Percentiles rank a stretch among this genome's conserved stretches.
phyloP scores from a whole-genome alignment of 176 grass and related monocot genomes.

The Musa beccarii region DNA sequence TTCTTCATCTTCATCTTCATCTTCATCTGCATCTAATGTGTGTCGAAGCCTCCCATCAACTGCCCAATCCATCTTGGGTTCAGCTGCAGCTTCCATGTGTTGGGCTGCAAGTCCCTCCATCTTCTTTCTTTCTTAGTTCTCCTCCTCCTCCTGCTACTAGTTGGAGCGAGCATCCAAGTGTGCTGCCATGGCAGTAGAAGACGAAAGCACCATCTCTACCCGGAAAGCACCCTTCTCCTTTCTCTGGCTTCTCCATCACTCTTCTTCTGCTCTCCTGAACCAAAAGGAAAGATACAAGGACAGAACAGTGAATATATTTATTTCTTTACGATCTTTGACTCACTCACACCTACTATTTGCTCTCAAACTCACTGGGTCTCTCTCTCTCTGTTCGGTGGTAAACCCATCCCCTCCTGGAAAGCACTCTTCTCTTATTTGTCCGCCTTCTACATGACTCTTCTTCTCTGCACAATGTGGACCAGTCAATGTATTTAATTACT shows the following conservation, averaged over 20 bases:
- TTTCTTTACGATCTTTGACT: background rate
- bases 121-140: background rate
- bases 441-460: too few relatives aligned
- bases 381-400: background rate
- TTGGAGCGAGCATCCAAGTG: background rate
- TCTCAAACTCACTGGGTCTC: background rate
- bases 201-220: background rate
- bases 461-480: too few relatives aligned
- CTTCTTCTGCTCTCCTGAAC: background rate
- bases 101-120: background rate
- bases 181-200: background rate
- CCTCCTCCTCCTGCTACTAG: background rate
- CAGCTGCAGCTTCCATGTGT: background rate
- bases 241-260: background rate
- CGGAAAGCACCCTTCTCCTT: background rate
- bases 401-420: too few relatives aligned
- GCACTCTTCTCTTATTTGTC: too few relatives aligned
- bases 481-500: too few relatives aligned
- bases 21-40: too few relatives aligned
- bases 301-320: background rate
- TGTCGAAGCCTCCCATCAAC: background rate
- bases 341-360: background rate
- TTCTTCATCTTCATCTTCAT: too few relatives aligned
- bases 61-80: background rate
- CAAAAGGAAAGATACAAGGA: slow-evolving; percentile 3